phyloP scores from a whole-genome alignment of 129 eudicot species.

The Smallanthus sonchifolius region DNA sequence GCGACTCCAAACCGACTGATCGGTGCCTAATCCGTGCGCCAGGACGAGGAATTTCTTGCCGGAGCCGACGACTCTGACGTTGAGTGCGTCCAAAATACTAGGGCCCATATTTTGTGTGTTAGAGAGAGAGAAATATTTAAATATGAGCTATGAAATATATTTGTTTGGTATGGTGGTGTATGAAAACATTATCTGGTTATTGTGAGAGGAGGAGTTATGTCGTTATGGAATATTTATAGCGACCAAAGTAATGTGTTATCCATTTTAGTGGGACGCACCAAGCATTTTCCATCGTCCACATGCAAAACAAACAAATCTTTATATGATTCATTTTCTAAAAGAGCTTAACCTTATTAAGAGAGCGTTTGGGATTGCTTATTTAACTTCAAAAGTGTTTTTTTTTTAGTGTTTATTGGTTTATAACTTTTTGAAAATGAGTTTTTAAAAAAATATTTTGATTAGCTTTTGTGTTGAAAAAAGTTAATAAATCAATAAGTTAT shows the following conservation, averaged over 20 bases:
- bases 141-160: neutral
- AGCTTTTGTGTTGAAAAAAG: too few species aligned
- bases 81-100: conserved; percentile 58
- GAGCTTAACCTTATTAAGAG: neutral
- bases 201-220: conserved; percentile 2
- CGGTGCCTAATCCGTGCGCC: conserved; percentile 95
- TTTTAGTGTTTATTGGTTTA: too few species aligned
- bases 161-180: conserved; percentile 3
- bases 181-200: conserved; percentile 23
- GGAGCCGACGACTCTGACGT: conserved; percentile 79
- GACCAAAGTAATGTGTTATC: conserved; percentile 23
- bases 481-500: too few species aligned
- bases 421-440: too few species aligned
- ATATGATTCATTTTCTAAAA: neutral
- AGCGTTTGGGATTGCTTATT: too few species aligned
- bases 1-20: conserved; percentile 91
- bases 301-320: conserved; percentile 6
- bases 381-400: too few species aligned
- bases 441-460: too few species aligned
- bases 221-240: conserved; percentile 31
- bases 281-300: conserved; percentile 28
- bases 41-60: conserved; percentile 61
- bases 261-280: conserved; percentile 31
- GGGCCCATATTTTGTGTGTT: conserved; percentile 52
- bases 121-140: neutral